Evolutionary conservation across 257 asterid genomes (phyloP), one percentile per base, ranked within the genome.

Genomic region (Primulina huaijiensis): DNA sequence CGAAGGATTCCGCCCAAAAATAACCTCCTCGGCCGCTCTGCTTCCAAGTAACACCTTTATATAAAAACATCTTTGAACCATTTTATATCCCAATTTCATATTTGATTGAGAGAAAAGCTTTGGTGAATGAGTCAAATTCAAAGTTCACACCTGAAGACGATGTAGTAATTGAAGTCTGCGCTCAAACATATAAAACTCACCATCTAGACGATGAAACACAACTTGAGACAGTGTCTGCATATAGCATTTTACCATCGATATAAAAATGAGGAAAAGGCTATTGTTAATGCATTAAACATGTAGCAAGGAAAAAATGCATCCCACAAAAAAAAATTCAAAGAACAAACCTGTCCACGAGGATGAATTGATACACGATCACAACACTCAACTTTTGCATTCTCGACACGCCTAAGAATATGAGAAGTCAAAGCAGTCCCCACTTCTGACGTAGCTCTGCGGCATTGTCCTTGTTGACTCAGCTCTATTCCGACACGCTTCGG

Each of bases 21-120:
- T 86, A 30, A 94, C 92, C 80, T 91, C 96, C 83, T 94, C 99
- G 7, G 98, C 99, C 37, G 96, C 98, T 84, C 99, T 88, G 38
- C 95, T 97, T 70, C 96, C 99, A 64, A 94, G 89, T 50, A 94
- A 79, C 73, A 94, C 92, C 99, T 93, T 82, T 67, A 69, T 19
- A 72, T 30, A 43, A 50, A 70, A 69, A 62, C 23, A 7, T 35
- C 43, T 20, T 31, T 16, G n/a, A 29, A 55, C 14, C 40, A 64
- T n/a, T 19, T 69, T 20, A 60, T 23, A 0, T 12, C 21, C 27
- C 25, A 56, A 37, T 23, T 73, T 62, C 12, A 66, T 60, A 67
- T 61, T 60, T 64, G 59, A 29, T 68, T 23, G 25, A 23, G 46
- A 76, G 69, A 64, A 62, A 60, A 21, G 38, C 9, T 70, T 10